Evolutionary conservation across 768 basidiomycete genomes (phyloP).

Genomic region (Chiua virens): DNA sequence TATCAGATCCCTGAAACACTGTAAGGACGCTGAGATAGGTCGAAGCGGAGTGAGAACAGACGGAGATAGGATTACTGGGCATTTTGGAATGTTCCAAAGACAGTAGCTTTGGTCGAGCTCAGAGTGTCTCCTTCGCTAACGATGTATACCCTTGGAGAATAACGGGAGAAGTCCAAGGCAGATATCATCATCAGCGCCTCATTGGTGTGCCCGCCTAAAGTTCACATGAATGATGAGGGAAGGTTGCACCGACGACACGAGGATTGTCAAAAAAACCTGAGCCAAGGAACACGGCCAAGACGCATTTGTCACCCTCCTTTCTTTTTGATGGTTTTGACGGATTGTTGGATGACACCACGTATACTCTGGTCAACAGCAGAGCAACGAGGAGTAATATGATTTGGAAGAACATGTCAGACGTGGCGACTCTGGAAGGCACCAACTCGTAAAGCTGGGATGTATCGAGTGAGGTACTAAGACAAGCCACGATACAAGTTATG

Average conservation of each 20-base stretch:
- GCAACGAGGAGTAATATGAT: not conserved
- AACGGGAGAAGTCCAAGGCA: slow-evolving; percentile 71
- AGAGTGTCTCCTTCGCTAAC: slow-evolving; percentile 79
- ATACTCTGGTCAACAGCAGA: slow-evolving; percentile 20
- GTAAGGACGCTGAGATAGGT: slow-evolving; percentile 10
- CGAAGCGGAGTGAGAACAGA: slow-evolving; percentile 9
- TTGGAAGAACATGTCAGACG: slow-evolving; percentile 15
- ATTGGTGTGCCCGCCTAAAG: slow-evolving; percentile 87
- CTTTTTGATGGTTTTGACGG: slow-evolving; percentile 13
- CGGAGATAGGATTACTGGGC: slow-evolving; percentile 3
- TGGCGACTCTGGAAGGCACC: not conserved
- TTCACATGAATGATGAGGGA: slow-evolving; percentile 10
- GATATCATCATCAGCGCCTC: slow-evolving; percentile 79
- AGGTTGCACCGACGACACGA: not conserved
- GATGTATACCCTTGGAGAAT: slow-evolving; percentile 77
- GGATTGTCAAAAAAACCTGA: slow-evolving; percentile 60
- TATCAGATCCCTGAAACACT: slow-evolving; percentile 2
- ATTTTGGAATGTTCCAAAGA: slow-evolving; percentile 53
- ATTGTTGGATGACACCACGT: slow-evolving; percentile 13
- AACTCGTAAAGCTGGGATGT: not conserved
- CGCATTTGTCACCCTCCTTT: slow-evolving; percentile 33
- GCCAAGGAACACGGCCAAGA: slow-evolving; percentile 85
- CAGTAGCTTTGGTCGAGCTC: slow-evolving; percentile 68
- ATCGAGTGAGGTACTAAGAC: not conserved
- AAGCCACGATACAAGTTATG: too few relatives aligned